Conservation (phyloP, 2,329 filamentous ascomycete genomes). For the Penicillium sclerotiorum region DNA sequence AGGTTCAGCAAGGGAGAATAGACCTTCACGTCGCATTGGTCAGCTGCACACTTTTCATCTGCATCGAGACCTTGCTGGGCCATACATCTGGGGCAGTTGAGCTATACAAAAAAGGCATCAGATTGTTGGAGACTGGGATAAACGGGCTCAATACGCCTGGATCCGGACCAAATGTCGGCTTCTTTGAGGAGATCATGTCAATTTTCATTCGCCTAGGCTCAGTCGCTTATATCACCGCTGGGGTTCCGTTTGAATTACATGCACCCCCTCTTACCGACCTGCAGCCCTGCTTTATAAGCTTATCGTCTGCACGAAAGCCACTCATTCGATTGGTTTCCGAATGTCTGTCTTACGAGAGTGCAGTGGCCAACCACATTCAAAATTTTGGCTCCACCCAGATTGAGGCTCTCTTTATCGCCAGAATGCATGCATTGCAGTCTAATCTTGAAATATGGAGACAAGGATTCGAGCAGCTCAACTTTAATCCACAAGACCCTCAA, state of each 20-base stretch:
- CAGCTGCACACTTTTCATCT: constrained; percentile 31
- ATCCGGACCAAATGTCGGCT: constrained; percentile 14
- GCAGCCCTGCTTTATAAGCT: not conserved
- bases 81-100: constrained; percentile 18
- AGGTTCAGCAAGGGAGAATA: constrained; percentile 22
- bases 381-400: not conserved
- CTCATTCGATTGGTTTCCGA: not conserved
- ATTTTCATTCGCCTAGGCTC: constrained; percentile 28
- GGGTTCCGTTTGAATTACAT: not conserved
- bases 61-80: constrained; percentile 29
- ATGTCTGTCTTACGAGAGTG: constrained; percentile 1
- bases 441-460: not conserved
- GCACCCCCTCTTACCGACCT: constrained; percentile 10
- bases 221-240: constrained; percentile 9
- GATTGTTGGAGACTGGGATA: constrained; percentile 16
- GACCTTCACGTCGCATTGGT: constrained; percentile 27
- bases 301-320: not conserved
- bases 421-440: not conserved
- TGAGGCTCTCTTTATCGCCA: not conserved
- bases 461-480: not conserved
- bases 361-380: not conserved
- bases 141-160: constrained; percentile 5
- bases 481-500: not conserved
- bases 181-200: constrained; percentile 29
- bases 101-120: constrained; percentile 27